These are phyloP conservation scores for Volvox africanus DNA, from an alignment of 139 green algal genomes.

Conservation along the genomic window DNA sequence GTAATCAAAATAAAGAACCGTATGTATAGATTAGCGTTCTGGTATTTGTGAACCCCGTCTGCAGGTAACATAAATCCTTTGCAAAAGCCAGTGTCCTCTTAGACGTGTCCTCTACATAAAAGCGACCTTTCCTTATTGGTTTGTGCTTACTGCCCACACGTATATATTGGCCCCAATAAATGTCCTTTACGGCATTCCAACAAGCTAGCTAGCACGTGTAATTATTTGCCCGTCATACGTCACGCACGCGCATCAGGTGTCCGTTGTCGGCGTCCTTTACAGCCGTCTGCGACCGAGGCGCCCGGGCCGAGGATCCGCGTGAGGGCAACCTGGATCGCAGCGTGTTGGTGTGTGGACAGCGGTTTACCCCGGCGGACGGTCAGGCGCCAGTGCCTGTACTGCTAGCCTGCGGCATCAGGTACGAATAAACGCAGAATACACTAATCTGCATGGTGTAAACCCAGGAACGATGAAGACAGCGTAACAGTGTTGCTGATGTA, in stretches of 20 bases:
- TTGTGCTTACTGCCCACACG: background rate
- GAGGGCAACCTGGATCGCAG: slow-evolving; percentile 54
- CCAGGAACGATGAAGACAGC: too few species aligned
- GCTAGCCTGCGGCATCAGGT: slow-evolving; percentile 28
- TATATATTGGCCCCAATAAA: background rate
- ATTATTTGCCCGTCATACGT: too few species aligned
- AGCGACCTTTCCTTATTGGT: background rate
- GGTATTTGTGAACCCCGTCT: too few species aligned
- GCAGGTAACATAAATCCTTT: too few species aligned
- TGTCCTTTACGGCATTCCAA: background rate
- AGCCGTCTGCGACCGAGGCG: slow-evolving; percentile 54
- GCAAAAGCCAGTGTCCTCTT: background rate
- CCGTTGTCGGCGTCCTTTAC: slow-evolving; percentile 24
- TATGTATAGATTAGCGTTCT: too few species aligned
- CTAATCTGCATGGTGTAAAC: background rate
- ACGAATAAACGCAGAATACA: background rate
- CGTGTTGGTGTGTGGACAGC: slow-evolving; percentile 47
- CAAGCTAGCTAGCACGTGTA: too few species aligned
- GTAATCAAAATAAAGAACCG: too few species aligned
- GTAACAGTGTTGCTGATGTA: too few species aligned
- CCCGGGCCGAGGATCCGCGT: slow-evolving; percentile 21
- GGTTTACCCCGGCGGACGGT: background rate
- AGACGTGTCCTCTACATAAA: background rate
- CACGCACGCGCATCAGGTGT: slow-evolving; percentile 10
- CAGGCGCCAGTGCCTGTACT: slow-evolving; percentile 45